phyloP scores from a whole-genome alignment of 352 stramenopile species.

The Saprolegnia diclina region DNA sequence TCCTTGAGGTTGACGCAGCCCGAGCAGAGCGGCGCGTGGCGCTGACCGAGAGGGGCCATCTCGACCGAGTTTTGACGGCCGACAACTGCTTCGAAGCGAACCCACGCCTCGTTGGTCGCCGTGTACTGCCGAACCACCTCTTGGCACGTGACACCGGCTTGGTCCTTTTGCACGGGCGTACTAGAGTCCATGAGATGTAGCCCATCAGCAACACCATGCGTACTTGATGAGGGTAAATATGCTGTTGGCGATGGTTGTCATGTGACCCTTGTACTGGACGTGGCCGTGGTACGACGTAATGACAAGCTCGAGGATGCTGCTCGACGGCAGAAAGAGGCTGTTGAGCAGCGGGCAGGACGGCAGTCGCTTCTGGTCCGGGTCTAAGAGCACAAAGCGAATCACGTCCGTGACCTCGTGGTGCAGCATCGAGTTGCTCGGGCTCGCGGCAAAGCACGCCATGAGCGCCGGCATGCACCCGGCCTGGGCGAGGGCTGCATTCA shows the following conservation, averaged over 20 bases:
- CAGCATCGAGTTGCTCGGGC: constrained; percentile 76
- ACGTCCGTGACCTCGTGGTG: constrained; percentile 83
- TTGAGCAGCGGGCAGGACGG: constrained; percentile 72
- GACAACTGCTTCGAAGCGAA: constrained; percentile 65
- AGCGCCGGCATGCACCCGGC: constrained; percentile 78
- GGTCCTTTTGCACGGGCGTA: constrained; percentile 63
- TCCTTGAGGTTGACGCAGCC: constrained; percentile 79
- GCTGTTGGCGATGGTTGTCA: constrained; percentile 86
- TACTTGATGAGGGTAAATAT: constrained; percentile 85
- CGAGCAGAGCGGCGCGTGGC: constrained; percentile 71
- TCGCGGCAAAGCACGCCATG: constrained; percentile 65
- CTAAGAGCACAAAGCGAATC: constrained; percentile 79
- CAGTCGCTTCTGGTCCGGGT: constrained; percentile 77
- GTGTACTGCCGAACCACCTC: constrained; percentile 77
- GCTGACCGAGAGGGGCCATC: constrained; percentile 75
- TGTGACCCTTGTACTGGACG: constrained; percentile 83
- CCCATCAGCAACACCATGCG: no score
- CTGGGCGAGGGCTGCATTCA: constrained; percentile 64
- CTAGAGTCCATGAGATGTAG: constrained; percentile 29
- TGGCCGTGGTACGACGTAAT: constrained; percentile 67
- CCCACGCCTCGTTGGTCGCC: constrained; percentile 56
- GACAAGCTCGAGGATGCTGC: constrained; percentile 78
- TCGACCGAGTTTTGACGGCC: constrained; percentile 75
- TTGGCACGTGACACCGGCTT: constrained; percentile 59
- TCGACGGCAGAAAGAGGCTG: constrained; percentile 59